Evolutionary conservation across 768 basidiomycete genomes (phyloP).

Genomic region (Xanthoconium purpureum): DNA sequence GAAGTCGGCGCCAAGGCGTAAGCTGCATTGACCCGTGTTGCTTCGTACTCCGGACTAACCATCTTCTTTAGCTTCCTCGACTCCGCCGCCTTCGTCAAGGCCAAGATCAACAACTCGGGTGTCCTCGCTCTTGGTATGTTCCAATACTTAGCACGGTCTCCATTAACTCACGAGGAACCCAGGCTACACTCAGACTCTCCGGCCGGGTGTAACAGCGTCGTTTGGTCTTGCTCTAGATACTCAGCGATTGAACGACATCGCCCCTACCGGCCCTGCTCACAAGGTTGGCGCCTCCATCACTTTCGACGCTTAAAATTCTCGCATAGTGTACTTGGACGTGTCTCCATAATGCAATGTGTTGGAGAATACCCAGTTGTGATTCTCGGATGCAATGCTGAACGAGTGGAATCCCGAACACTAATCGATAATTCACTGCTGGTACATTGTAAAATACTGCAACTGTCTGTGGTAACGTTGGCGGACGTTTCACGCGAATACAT

Average conservation of each 20-base stretch:
- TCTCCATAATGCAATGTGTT: slow-evolving; percentile 13
- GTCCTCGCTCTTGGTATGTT: slow-evolving; percentile 75
- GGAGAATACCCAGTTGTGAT: neutral
- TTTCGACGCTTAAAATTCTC: slow-evolving; percentile 60
- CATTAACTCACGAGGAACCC: slow-evolving; percentile 10
- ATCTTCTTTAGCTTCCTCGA: slow-evolving; percentile 64
- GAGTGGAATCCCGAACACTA: neutral
- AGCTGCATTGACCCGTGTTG: slow-evolving; percentile 31
- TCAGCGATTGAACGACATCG: slow-evolving; percentile 77
- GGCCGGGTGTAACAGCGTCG: slow-evolving; percentile 87
- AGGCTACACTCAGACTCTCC: slow-evolving; percentile 92
- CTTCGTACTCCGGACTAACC: neutral
- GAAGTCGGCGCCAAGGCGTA: slow-evolving; percentile 96
- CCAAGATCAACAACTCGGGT: slow-evolving; percentile 97
- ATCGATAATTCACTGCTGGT: neutral
- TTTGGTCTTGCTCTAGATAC: slow-evolving; percentile 97
- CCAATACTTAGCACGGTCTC: too few relatives aligned
- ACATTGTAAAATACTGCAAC: neutral
- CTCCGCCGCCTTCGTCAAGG: slow-evolving; percentile 89
- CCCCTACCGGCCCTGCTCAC: slow-evolving; percentile 66
- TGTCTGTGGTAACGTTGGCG: too few relatives aligned
- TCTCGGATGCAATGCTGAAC: neutral
- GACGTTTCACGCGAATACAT: slow-evolving; percentile 60
- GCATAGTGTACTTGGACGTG: slow-evolving; percentile 20
- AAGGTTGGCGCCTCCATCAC: slow-evolving; percentile 77